A percentile compares a stretch with the other conserved stretches of the same genome.
Evolutionary conservation across 2,329 filamentous ascomycete species (phyloP).

Genomic region (Leptographium radiaticola): DNA sequence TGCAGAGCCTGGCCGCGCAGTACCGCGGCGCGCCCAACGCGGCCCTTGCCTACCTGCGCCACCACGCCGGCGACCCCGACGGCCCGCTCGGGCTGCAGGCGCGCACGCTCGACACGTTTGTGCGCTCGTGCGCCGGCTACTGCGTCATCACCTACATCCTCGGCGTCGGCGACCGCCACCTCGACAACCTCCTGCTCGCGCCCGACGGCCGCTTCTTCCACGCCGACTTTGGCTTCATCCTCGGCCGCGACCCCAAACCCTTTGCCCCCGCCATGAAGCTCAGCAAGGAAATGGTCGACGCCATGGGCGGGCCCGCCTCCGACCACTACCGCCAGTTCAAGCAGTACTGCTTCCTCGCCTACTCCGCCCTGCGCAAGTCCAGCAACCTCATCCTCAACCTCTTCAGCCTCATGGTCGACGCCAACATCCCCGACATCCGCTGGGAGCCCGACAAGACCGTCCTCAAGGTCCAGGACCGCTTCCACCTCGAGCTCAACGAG

Average conservation of each 20-base stretch:
- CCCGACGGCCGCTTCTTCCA: conserved; percentile 95
- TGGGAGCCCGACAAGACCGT: conserved; percentile 90
- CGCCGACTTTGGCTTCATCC: conserved; percentile 95
- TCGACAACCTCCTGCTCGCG: conserved; percentile 86
- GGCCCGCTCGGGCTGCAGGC: conserved; percentile 78
- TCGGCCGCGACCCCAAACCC: conserved; percentile 91
- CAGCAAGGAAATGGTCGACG: conserved; percentile 95
- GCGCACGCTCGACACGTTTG: conserved; percentile 66
- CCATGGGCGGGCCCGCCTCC: conserved; percentile 78
- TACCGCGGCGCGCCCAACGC: conserved; percentile 53
- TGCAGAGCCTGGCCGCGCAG: conserved; percentile 72
- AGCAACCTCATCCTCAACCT: conserved; percentile 87
- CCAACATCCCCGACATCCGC: conserved; percentile 90
- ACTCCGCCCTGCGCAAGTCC: conserved; percentile 78
- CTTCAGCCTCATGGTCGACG: conserved; percentile 94
- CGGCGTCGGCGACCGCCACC: conserved; percentile 87
- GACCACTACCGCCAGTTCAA: conserved; percentile 82
- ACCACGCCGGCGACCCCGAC: conserved; percentile 75
- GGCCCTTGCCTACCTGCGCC: conserved; percentile 71
- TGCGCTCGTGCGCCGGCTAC: conserved; percentile 92
- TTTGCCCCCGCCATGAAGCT: conserved; percentile 97
- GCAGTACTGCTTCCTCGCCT: conserved; percentile 91
- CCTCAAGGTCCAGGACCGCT: conserved; percentile 85
- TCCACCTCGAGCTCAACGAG: conserved; percentile 82
- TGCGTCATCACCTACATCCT: conserved; percentile 98